A percentile compares a stretch with the other conserved stretches of the same genome.
Evolutionary conservation across 257 asterid species (phyloP).

Genomic region (Scutellaria galericulata): DNA sequence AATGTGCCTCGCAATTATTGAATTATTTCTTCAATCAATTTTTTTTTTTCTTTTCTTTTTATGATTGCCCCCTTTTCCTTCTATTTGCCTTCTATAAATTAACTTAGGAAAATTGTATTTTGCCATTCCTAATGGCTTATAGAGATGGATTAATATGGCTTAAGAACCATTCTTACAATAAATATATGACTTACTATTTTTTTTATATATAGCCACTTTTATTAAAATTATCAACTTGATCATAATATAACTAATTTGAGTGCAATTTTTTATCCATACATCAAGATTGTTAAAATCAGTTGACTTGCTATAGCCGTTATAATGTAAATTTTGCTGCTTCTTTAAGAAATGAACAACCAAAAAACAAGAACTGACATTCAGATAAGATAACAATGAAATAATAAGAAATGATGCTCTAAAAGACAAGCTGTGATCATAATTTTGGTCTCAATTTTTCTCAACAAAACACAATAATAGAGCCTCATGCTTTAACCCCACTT

Average conservation of each 20-base stretch:
- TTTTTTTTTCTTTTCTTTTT: not conserved
- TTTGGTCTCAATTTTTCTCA: conserved; percentile 34
- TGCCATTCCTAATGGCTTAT: no score
- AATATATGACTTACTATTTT: not conserved
- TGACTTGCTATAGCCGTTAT: no score
- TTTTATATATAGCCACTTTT: not conserved
- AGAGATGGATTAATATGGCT: conserved; percentile 12
- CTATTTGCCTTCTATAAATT: not conserved
- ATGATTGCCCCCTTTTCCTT: not conserved
- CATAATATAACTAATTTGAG: no score
- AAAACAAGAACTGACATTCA: conserved; percentile 28
- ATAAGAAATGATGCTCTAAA: conserved; percentile 36
- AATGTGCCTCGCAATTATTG: conserved; percentile 4
- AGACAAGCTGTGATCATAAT: conserved; percentile 39
- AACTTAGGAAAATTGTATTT: not conserved
- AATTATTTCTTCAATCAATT: conserved; percentile 3
- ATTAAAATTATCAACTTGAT: no score
- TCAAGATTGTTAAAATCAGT: no score
- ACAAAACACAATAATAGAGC: conserved; percentile 40
- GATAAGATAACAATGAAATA: conserved; percentile 37
- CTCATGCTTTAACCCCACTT: conserved; percentile 41
- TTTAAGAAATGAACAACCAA: conserved; percentile 34
- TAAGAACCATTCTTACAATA: conserved; percentile 29
- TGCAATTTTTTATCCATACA: no score
- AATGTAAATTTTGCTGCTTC: conserved; percentile 39